Percentiles rank a stretch among this genome's conserved stretches.
Evolutionary conservation across 345 rosid species (phyloP).

Genomic region (Toxicodendron radicans): DNA sequence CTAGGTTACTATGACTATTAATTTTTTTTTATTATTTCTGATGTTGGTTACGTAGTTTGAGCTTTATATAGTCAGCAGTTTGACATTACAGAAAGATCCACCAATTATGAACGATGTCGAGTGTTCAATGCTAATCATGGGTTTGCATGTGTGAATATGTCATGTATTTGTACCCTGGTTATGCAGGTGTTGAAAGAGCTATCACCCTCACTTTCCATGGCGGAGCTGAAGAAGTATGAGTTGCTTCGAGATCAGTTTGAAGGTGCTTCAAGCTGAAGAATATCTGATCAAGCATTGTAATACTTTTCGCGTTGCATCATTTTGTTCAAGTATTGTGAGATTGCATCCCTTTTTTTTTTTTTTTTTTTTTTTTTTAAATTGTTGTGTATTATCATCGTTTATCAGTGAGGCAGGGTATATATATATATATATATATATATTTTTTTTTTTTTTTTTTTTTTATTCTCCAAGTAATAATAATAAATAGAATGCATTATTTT

Average conservation of each 20-base stretch:
- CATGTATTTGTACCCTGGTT: neutral
- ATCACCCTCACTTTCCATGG: slow-evolving; percentile 83
- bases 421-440: too few relatives aligned
- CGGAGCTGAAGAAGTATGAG: slow-evolving; percentile 91
- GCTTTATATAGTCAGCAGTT: too few relatives aligned
- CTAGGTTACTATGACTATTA: neutral
- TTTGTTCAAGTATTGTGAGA: too few relatives aligned
- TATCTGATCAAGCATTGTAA: neutral
- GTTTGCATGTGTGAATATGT: slow-evolving; percentile 9
- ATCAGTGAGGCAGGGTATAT: too few relatives aligned
- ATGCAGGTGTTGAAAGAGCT: slow-evolving; percentile 76
- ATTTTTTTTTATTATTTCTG: neutral
- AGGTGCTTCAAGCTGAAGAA: slow-evolving; percentile 50
- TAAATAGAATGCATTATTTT: too few relatives aligned
- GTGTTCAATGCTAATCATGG: neutral
- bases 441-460: too few relatives aligned
- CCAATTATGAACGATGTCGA: neutral
- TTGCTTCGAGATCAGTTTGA: slow-evolving; percentile 67
- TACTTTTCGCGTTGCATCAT: neutral
- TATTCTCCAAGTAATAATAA: too few relatives aligned
- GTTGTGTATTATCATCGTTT: too few relatives aligned
- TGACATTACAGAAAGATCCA: neutral
- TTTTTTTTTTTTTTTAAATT: too few relatives aligned
- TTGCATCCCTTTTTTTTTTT: neutral
- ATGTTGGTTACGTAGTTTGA: neutral